Evolutionary conservation across 2,329 filamentous ascomycete species (phyloP).

Genomic region (Botrytis medusae): DNA sequence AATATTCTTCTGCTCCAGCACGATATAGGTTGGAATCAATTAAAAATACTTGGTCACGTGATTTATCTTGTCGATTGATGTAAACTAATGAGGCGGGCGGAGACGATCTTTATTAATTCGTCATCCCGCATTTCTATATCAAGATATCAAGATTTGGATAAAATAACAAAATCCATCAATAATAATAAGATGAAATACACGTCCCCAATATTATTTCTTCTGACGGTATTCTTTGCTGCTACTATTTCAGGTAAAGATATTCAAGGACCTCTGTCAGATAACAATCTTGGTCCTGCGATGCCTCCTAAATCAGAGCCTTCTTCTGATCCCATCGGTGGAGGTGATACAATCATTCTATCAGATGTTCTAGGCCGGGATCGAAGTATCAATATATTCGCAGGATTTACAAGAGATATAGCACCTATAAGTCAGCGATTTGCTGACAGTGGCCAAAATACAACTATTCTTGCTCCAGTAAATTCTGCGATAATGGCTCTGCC

Average conservation of each 20-base stretch:
- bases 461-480: constrained; percentile 85
- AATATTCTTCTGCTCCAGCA: background rate
- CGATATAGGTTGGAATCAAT: background rate
- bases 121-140: constrained; percentile 20
- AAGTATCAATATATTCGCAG: constrained; percentile 80
- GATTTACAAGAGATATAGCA: constrained; percentile 73
- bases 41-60: background rate
- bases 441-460: constrained; percentile 67
- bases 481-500: constrained; percentile 74
- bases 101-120: background rate
- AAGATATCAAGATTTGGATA: constrained; percentile 8
- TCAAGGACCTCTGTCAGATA: constrained; percentile 28
- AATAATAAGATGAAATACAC: constrained; percentile 19
- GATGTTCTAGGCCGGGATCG: constrained; percentile 82
- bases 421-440: constrained; percentile 68
- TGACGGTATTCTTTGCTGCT: constrained; percentile 25
- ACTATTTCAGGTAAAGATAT: constrained; percentile 17
- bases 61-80: background rate
- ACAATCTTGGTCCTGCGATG: constrained; percentile 34
- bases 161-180: background rate
- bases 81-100: background rate
- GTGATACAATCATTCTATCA: constrained; percentile 65
- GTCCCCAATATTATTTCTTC: constrained; percentile 19
- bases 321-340: constrained; percentile 32
- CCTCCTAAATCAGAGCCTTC: constrained; percentile 26